Evolutionary conservation across 1,284 basidiomycete genomes (phyloP), one percentile per base, ranked within the genome.

Genomic region (Cutaneotrichosporon sp.): DNA sequence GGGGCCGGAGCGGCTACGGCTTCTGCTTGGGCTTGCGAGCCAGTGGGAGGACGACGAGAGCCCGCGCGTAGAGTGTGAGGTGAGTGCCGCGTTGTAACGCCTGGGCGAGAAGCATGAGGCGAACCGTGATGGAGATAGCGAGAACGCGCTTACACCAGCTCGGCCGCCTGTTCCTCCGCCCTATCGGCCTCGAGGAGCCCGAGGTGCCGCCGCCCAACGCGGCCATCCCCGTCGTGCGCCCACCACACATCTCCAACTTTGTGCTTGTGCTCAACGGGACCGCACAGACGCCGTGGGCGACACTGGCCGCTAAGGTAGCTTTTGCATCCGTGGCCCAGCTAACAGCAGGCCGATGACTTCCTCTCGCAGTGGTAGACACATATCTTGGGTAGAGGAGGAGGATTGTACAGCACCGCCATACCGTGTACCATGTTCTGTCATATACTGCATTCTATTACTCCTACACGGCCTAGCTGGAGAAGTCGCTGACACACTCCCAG

Each of bases 401-500:
- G 38, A 42, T 42, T 42, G 38, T 42, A 42, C 38, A n/a, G 38
- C 38, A n/a, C 38, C 18, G 18, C 38, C 38, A 42, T 42, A 38
- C 13, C 4, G 36, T 42, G 38, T 42, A 42, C 38, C 38, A 42
- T 42, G 38, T 42, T 42, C 38, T 42, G 38, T 42, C 38, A 42
- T 42, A 42, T n/a, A n/a, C 38, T 42, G 38, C 50, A 50, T 49
- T 58, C 53, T 50, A 50, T 50, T 31, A 50, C 47, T 31, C 25
- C 25, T 42, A 47, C 51, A 22, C 18, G 1, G 34, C 52, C 64
- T 66, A 94, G 76, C 89, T 91, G 63, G 88, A 87, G 84, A 95
- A 88, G 72, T 95, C 92, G 75, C 89, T 93, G 59, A 98, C 92
- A 77, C 94, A 95, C 80, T 98, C 95, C 92, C 95, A 99, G 24